Evolutionary conservation across 805 yeast species (phyloP).

Genomic region (Yamadazyma scolyti): DNA sequence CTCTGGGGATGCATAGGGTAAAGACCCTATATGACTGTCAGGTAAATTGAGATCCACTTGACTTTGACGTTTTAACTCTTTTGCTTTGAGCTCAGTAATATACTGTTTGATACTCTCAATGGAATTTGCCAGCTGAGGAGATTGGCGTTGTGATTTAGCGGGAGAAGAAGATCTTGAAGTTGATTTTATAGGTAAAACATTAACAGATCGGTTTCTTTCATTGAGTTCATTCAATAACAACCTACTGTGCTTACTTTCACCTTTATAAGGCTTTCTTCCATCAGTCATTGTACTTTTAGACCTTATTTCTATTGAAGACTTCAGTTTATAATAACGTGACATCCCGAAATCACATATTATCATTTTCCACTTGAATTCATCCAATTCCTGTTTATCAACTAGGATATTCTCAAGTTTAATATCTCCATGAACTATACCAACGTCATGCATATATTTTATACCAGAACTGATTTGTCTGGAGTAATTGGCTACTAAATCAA

Average conservation of each 20-base stretch:
- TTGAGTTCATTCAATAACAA: slow-evolving; percentile 9
- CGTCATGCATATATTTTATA: slow-evolving; percentile 53
- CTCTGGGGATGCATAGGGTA: slow-evolving; percentile 93
- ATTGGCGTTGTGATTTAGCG: slow-evolving; percentile 1
- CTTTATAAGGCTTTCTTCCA: slow-evolving; percentile 30
- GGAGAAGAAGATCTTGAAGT: slow-evolving; percentile 12
- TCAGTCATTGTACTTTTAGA: slow-evolving; percentile 19
- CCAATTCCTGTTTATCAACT: slow-evolving; percentile 33
- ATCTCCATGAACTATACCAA: slow-evolving; percentile 75
- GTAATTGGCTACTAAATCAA: slow-evolving; percentile 6
- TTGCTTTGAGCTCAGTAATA: slow-evolving; percentile 11
- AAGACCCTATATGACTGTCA: slow-evolving; percentile 76
- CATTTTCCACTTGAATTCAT: slow-evolving; percentile 31
- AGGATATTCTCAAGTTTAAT: slow-evolving; percentile 78
- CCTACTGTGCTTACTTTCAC: slow-evolving; percentile 20
- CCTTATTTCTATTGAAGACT: slow-evolving; percentile 9
- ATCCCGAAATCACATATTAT: slow-evolving; percentile 89
- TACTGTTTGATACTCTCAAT: slow-evolving; percentile 13
- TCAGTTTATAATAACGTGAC: slow-evolving; percentile 39
- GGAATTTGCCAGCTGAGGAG: slow-evolving; percentile 5
- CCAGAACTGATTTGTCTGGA: slow-evolving; percentile 54
- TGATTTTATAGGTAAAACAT: slow-evolving; percentile 8
- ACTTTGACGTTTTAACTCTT: slow-evolving; percentile 13
- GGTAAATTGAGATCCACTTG: slow-evolving; percentile 44
- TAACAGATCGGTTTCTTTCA: slow-evolving; percentile 5